Evolutionary conservation across 495 filamentous ascomycete species (phyloP).

Genomic region (Hypomontagnella submonticulosa): DNA sequence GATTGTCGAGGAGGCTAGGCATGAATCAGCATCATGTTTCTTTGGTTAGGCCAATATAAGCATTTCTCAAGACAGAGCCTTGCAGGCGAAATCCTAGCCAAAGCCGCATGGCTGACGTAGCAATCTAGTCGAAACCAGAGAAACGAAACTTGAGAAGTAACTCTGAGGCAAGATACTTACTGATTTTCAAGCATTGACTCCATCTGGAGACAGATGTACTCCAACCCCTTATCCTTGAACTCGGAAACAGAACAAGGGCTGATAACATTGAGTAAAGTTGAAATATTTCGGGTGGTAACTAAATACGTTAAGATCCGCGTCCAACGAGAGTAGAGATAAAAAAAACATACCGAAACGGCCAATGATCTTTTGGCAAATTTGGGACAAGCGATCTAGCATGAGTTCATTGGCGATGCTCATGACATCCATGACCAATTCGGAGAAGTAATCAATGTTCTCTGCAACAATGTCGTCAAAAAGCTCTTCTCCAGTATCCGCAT

Average conservation of each 20-base stretch:
- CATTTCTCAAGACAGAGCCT: background rate
- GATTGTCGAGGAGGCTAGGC: conserved; percentile 72
- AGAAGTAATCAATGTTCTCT: conserved; percentile 79
- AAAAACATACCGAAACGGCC: conserved; percentile 72
- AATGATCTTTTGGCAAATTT: conserved; percentile 87
- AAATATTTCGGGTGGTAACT: conserved; percentile 87
- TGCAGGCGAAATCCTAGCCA: background rate
- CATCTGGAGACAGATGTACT: conserved; percentile 91
- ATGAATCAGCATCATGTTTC: conserved; percentile 20
- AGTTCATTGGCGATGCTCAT: conserved; percentile 91
- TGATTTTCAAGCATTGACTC: conserved; percentile 91
- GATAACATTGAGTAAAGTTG: conserved; percentile 82
- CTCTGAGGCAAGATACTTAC: conserved; percentile 52
- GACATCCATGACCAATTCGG: conserved; percentile 91
- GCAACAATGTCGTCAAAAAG: conserved; percentile 82
- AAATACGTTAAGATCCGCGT: conserved; percentile 40
- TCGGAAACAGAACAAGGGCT: conserved; percentile 81
- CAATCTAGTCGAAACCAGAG: background rate
- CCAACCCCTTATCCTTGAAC: conserved; percentile 88
- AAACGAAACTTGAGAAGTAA: background rate
- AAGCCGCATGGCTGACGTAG: background rate
- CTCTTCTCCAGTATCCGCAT: conserved; percentile 81
- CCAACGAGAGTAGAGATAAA: background rate
- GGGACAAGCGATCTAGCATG: conserved; percentile 90
- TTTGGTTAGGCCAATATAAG: background rate